Evolutionary conservation across 2,329 filamentous ascomycete species (phyloP).

Genomic region (Nigrospora osmanthi): DNA sequence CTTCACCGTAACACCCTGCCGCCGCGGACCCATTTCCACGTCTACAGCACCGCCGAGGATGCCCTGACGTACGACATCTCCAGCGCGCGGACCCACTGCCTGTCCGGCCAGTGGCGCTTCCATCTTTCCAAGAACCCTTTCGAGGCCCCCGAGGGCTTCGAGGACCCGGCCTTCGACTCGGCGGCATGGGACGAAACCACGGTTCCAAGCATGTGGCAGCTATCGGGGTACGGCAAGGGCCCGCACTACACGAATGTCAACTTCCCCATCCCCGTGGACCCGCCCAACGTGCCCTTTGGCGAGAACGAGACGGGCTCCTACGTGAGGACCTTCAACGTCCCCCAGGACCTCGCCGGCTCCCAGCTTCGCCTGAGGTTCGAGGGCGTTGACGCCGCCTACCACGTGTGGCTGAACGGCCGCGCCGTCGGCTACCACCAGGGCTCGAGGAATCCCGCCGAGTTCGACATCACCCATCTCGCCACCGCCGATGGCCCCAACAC

Average conservation of each 20-base stretch:
- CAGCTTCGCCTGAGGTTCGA: conserved; percentile 53
- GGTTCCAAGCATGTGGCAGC: conserved; percentile 66
- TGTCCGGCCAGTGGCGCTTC: conserved; percentile 44
- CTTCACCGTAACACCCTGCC: conserved; percentile 49
- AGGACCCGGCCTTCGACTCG: conserved; percentile 16
- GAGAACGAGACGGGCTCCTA: conserved; percentile 49
- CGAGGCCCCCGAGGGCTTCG: conserved; percentile 25
- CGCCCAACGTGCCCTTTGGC: conserved; percentile 46
- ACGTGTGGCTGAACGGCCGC: conserved; percentile 53
- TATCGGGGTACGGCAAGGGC: conserved; percentile 54
- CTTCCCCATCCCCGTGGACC: conserved; percentile 58
- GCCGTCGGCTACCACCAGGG: conserved; percentile 56
- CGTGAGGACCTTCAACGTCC: conserved; percentile 38
- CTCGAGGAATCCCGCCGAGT: conserved; percentile 53
- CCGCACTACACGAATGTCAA: conserved; percentile 65
- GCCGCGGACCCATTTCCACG: conserved; percentile 46
- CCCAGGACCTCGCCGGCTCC: conserved; percentile 23
- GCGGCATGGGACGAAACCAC: conserved; percentile 41
- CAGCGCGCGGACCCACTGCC: conserved; percentile 24
- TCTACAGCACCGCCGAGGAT: conserved; percentile 37
- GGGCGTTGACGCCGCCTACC: conserved; percentile 55
- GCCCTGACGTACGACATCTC: conserved; percentile 33
- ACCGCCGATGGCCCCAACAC: conserved; percentile 32
- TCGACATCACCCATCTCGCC: conserved; percentile 47
- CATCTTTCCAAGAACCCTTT: conserved; percentile 29